phyloP scores from a whole-genome alignment of 495 filamentous ascomycete species.

The Penicillium coprophilum region DNA sequence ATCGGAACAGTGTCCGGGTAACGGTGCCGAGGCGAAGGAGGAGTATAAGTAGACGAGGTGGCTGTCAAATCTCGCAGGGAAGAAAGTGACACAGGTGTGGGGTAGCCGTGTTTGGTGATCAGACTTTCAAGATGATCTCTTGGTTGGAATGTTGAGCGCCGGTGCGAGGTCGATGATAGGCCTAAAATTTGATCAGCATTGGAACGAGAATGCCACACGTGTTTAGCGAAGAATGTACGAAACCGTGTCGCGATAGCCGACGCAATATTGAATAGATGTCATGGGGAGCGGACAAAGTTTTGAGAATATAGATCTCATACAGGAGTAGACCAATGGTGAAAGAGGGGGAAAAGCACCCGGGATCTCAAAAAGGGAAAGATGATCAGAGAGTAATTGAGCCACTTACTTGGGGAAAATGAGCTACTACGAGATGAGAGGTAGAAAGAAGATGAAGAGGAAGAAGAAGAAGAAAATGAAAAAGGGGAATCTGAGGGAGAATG shows the following conservation, averaged over 20 bases:
- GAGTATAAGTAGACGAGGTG: conserved; percentile 61
- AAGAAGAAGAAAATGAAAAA: conserved; percentile 29
- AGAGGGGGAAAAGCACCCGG: conserved; percentile 11
- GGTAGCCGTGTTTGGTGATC: conserved; percentile 46
- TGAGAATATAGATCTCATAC: neutral
- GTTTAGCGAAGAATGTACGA: conserved; percentile 27
- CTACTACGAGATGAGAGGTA: conserved; percentile 40
- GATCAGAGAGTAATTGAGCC: neutral
- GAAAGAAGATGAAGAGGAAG: conserved; percentile 33
- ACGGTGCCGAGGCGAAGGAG: conserved; percentile 35
- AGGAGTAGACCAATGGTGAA: conserved; percentile 16
- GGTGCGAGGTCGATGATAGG: conserved; percentile 46
- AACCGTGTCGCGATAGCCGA: conserved; percentile 15
- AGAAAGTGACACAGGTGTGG: conserved; percentile 63
- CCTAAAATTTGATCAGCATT: conserved; percentile 58
- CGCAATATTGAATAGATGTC: conserved; percentile 15
- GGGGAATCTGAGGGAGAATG: conserved; percentile 13
- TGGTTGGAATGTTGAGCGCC: conserved; percentile 66
- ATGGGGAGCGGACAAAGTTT: conserved; percentile 4
- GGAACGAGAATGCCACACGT: conserved; percentile 44
- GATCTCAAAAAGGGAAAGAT: neutral
- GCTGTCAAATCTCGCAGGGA: conserved; percentile 73
- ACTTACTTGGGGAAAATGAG: conserved; percentile 29
- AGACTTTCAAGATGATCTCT: conserved; percentile 73
- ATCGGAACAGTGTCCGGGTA: conserved; percentile 18